A percentile compares a stretch with the other conserved stretches of the same genome.
These are phyloP conservation scores for Diutina scorzettiae DNA, from an alignment of 1,139 yeast species.

Conservation along the genomic window DNA sequence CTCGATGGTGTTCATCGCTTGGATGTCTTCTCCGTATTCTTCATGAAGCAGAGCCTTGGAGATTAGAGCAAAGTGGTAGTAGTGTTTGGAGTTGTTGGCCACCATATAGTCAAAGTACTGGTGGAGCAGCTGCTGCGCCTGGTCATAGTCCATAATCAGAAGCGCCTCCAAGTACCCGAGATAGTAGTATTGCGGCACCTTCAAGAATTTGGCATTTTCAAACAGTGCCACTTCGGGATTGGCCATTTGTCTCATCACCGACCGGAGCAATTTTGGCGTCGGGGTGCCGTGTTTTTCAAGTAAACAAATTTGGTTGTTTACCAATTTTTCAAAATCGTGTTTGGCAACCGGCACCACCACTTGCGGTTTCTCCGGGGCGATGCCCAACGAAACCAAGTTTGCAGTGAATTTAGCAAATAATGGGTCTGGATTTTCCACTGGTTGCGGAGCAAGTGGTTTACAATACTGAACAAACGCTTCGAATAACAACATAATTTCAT, in stretches of 20 bases:
- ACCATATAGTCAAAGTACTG: conserved; percentile 82
- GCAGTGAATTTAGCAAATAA: conserved; percentile 7
- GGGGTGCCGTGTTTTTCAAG: conserved; percentile 44
- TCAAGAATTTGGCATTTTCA: conserved; percentile 3
- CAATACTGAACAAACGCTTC: conserved; percentile 41
- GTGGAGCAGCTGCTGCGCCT: conserved; percentile 61
- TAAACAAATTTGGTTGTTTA: conserved; percentile 45
- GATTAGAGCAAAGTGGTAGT: conserved; percentile 73
- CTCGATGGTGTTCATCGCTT: conserved; percentile 70
- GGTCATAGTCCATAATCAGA: conserved; percentile 54
- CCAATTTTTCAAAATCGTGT: conserved; percentile 34
- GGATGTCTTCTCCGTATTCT: conserved; percentile 59
- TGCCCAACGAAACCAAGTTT: conserved; percentile 2
- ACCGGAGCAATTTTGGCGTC: conserved; percentile 34
- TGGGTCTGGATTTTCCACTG: neutral
- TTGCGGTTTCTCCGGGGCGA: conserved; percentile 1
- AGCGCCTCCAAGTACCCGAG: conserved; percentile 54
- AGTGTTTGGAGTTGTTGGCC: conserved; percentile 50
- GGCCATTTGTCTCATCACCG: conserved; percentile 30
- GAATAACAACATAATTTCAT: conserved; percentile 43
- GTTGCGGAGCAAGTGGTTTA: conserved; percentile 16
- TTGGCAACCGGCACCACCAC: conserved; percentile 30
- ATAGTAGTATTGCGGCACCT: conserved; percentile 24
- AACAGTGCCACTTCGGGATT: conserved; percentile 5
- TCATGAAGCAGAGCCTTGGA: conserved; percentile 73